These are phyloP conservation scores for Kokia cookei DNA, from an alignment of 441 rosid genomes.

Conservation along the genomic window DNA sequence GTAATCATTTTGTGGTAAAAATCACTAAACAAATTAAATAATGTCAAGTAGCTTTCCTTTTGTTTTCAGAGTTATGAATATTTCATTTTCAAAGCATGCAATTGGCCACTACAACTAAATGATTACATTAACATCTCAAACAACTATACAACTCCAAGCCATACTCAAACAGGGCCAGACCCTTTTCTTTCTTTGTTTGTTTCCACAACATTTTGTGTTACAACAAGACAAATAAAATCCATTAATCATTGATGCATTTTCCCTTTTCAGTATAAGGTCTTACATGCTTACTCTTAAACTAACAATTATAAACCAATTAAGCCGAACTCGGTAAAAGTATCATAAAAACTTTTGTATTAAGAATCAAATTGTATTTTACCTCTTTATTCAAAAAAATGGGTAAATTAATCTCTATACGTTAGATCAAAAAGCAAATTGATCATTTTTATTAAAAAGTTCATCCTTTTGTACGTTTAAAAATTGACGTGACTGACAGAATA, in stretches of 20 bases:
- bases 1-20: not conserved
- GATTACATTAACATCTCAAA: too few species aligned
- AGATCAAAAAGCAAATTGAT: too few species aligned
- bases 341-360: accelerated
- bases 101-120: not conserved
- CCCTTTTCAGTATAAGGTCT: not conserved
- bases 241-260: not conserved
- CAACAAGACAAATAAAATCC: conserved; percentile 11
- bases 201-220: not conserved
- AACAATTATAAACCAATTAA: not conserved
- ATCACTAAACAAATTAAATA: not conserved
- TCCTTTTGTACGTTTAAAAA: too few species aligned
- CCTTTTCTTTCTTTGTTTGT: too few species aligned
- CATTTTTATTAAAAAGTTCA: too few species aligned
- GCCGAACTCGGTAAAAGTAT: not conserved
- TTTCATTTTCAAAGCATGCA: not conserved
- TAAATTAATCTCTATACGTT: too few species aligned
- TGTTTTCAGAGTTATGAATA: not conserved
- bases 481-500: too few species aligned
- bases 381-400: too few species aligned
- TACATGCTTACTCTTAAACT: too few species aligned
- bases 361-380: too few species aligned
- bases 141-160: too few species aligned
- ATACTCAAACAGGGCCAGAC: too few species aligned
- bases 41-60: not conserved